phyloP scores from a whole-genome alignment of 2,329 filamentous ascomycete species.

The Huntiella omanensis region DNA sequence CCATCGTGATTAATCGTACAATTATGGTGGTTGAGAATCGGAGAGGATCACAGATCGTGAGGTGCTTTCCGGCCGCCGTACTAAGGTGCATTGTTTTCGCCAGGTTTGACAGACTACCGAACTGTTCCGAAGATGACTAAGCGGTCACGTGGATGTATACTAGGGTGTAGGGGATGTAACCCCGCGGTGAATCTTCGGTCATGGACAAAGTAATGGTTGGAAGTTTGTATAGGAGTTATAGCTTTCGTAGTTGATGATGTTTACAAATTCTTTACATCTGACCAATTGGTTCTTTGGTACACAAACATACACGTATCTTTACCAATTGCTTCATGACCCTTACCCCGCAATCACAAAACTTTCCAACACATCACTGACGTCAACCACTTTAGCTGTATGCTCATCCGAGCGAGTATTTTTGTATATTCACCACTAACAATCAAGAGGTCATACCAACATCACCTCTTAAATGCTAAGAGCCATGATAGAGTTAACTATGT shows the following conservation, averaged over 20 bases:
- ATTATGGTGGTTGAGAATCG: constrained; percentile 29
- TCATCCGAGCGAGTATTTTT: constrained; percentile 2
- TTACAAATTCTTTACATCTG: too few relatives aligned
- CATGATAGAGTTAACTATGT: constrained; percentile 99
- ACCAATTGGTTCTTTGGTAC: too few relatives aligned
- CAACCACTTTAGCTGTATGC: not conserved
- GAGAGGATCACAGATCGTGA: constrained; percentile 22
- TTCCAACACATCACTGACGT: too few relatives aligned
- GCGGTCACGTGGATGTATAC: constrained; percentile 2
- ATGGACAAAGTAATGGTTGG: too few relatives aligned
- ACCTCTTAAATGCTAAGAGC: constrained; percentile 57
- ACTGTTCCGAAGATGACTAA: constrained; percentile 11
- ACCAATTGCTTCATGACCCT: too few relatives aligned
- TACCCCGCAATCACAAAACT: too few relatives aligned
- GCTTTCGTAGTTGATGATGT: too few relatives aligned
- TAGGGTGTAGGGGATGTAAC: not conserved
- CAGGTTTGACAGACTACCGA: constrained; percentile 9
- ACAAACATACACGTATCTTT: too few relatives aligned
- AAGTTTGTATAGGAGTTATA: too few relatives aligned
- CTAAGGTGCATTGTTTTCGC: constrained; percentile 11
- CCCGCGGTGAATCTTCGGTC: too few relatives aligned
- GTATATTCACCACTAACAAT: not conserved
- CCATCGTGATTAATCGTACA: constrained; percentile 35
- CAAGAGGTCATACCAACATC: not conserved
- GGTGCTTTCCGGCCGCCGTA: constrained; percentile 6